Evolutionary conservation across 192 early-diverging fungal genomes (phyloP), one percentile per base, ranked within the genome.

Genomic region (Entophlyctis helioformis): DNA sequence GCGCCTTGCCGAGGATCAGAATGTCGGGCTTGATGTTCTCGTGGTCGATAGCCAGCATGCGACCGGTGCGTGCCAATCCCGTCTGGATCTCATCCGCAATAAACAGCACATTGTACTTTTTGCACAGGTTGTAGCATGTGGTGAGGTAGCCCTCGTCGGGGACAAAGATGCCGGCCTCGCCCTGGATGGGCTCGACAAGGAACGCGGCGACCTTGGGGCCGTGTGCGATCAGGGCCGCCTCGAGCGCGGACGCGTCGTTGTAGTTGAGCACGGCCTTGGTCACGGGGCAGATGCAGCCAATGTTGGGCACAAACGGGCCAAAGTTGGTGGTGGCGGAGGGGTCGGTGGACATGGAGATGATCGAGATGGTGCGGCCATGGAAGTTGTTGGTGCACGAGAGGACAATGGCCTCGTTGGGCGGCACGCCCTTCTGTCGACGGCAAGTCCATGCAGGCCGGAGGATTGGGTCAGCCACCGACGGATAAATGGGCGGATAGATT

Each of bases 11-110:
- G 32, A 98, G 75, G 48, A 98, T 79, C 41, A 94, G 66, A 41
- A 98, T 79, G 55, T 98, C 95, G 24, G 91, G 84, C 44, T 81
- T 89, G 56, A 98, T 72, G 54, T 76, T 62, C 36, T 98, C 95
- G 54, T 94, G 86, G 57, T 98, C 90, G 36, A 86, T 76, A 36
- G 91, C 92, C 40, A 98, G 81, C 68, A 98, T 70, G 52, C 85
- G 89, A 25, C 95, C 94, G 10, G 91, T 96, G 50, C 95, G 82
- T 3, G 71, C 90, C 20, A 98, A 71, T 42, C 95, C 95, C 7
- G 95, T 93, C 66, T 98, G 95, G 59, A 98, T 90, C 67, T 98
- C 95, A 61, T 98, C 95, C 40, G 86, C 90, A 58, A 98, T 96
- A 46, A 98, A 84, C 48, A 98, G 69, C 23, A 95, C 91, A 53